Evolutionary conservation across 257 asterid genomes (phyloP), one percentile per base, ranked within the genome.

Genomic region (Capsicum chinense): DNA sequence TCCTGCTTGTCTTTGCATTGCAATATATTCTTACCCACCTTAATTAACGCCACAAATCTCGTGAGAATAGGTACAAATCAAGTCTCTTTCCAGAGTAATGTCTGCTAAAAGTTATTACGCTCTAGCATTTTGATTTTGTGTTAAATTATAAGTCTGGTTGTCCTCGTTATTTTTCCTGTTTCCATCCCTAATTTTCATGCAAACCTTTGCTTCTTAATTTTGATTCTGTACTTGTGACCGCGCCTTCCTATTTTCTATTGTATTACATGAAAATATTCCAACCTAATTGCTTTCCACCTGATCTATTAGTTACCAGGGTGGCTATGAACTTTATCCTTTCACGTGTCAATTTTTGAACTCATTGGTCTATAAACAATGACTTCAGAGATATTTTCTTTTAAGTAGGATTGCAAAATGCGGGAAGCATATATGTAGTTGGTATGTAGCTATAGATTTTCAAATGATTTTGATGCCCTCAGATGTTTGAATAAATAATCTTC

Each of bases 181-280:
- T 68, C 50, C 81, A 76, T 54, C 64, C 81, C 50, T 76, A 76
- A 76, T 76, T 54, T 76, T 33, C 50, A 26, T 76, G 64, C 48
- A 15, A 76, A 52, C 16, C 48, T 26, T 37, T 76, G 81, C 63
- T 26, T 54, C 64, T 26, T 76, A 52, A 26, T 54, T 14, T 54
- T 54, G 15, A 35, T 76, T 54, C 50, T 76, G n/a, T 9, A 26
- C 50, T 76, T 26, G 81, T 52, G 81, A 26, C 62, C 63, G 8
- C 3, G 1, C 81, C 26, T 76, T 56, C 50, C 64, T 26, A 8
- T 76, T 14, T 76, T 26, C 81, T 52, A 47, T 76, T 50, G 62
- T 52, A 26, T 50, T 74, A 50, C 62, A 74, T 52, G 81, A 13
- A 14, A 76, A 52, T 35, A 52, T 13, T 76, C 63, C 19, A 76